Base-by-base conservation (phyloP, 2,329 filamentous ascomycete species). In the Akanthomyces muscarius region DNA sequence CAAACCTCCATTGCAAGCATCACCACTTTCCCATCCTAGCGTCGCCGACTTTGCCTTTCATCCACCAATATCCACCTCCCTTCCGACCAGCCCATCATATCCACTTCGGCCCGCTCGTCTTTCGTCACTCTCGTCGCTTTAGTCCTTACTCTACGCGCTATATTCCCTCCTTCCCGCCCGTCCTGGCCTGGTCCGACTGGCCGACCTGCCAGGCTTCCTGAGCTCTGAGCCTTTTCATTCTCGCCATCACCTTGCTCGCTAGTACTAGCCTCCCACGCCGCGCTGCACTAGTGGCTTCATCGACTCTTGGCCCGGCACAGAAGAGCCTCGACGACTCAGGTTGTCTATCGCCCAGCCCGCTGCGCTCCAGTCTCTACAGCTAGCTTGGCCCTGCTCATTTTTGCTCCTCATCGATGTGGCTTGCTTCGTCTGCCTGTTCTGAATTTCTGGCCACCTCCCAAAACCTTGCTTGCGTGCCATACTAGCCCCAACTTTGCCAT, bases 1-100 rank as follows among this genome's bases (percentile, higher is more conserved):
- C 44, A 51, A 60, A 60, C 57, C 45, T 51, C 57, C 57, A 60
- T 60, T 23, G 47, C 57, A 60, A 60, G 44, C 57, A 60, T 60
- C 57, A 52, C 47, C 57, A 60, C 11, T 50, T 47, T 41, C 47
- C 36, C 57, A 52, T 60, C 57, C 38, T 36, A 21, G 14, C 48
- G 7, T 28, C 13, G 18, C 58, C 47, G 28, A 38, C 48, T 45
- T 53, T 61, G n/a, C 48, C 47, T 45, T 33, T 41, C 41, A 36
- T 44, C 57, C 57, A 52, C 47, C 57, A n/a, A 16, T 51, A 53
- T 25, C 58, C 58, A 61, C 47, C 38, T 51, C 28, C 16, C 14
- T 11, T 53, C 50, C 33, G 18, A 42, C 25, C 44, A 51, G 47
- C 30, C 57, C 57, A 44, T 48, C 38, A 45, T 61, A n/a, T 45